Base-by-base conservation (phyloP, 352 stramenopile genomes). In the Aphanomyces stellatus region DNA sequence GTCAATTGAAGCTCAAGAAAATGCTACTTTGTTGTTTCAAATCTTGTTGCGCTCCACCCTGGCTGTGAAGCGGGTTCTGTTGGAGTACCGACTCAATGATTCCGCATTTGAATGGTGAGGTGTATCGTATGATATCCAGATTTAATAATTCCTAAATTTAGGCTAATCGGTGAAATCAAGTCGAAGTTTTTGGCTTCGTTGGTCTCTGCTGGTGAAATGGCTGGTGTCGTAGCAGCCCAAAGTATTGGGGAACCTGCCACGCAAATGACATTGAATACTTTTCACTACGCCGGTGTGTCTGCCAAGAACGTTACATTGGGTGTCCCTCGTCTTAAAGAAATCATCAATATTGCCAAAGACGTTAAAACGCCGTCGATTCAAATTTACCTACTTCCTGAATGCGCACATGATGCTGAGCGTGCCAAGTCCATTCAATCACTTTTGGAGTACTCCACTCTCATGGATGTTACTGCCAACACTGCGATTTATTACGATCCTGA, bases 181-280 rank as follows among this genome's bases (percentile, higher is more conserved):
- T 98, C 91, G 11, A 92, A 97, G 62, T 99, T 99, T 75, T 94
- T 95, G 62, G 91, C 92, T 51, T 88, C 95, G 30, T 88, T 98
- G 69, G 96, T 98, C 7, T 89, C 88, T 71, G 90, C 97, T 56
- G 97, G 97, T 71, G 97, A 99, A 76, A 99, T 99, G 93, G 95
- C 91, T 70, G 97, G 97, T 76, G 97, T 99, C 33, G 87, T 99
- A 51, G 97, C 97, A 15, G 97, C 97, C 3, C 97, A 99, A 73
- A 99, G 93, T 51, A 99, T 99, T 77, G 97, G 97, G 69, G 97
- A 99, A 73, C 97, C 97, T 24, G 96, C 97, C 55, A 99, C 97
- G 37, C 97, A 99, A 81, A 99, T 99, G 97, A 99, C 97, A 17
- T 81, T 99, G 59, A 99, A 99, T 82, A 99, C 97, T 51, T 99